Base-by-base conservation (phyloP, 257 asterid genomes). In the Eustoma russellianum region DNA sequence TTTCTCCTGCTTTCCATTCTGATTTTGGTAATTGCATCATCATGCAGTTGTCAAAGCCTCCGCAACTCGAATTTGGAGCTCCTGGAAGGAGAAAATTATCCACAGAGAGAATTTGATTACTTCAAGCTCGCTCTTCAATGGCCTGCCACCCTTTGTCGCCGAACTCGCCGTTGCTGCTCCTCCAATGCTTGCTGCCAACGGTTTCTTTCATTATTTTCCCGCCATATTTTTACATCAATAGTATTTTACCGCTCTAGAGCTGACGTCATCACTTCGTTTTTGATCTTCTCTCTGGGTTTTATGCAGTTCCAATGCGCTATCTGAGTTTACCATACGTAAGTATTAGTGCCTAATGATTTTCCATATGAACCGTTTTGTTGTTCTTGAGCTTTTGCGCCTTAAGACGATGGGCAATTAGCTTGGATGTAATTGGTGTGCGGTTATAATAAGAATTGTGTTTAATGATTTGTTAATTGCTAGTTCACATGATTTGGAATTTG, bases 251-350 rank as follows among this genome's bases (percentile, higher is more conserved):
- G 14, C 9, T 11, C 3, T 12, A 45, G 28, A 5, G 7, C 0
- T n/a, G 9, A 9, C 0, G 57, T 12, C 3, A 44, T 14, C 19
- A 45, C 33, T 18, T 55, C 40, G 12, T 33, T 13, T 16, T 53
- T 19, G 40, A 48, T 41, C 41, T 24, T 55, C 13, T 56, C 44
- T 53, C 64, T 72, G 67, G 57, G 41, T 65, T 64, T 62, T 70
- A 18, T 73, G 70, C 97, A 89, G 97, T 43, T 69, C 88, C 3
- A 79, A 74, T 69, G 56, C 80, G 40, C 85, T 76, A 6, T 54
- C 75, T 46, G 82, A 74, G 53, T 89, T 89, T 75, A 85, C 97
- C 17, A 85, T 89, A 56, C 97, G 95, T 85, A 77, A 76, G 94
- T 81, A 56, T 66, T 41, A 52, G 46, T 53, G 9, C 41, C n/a